Conservation (phyloP, 2,329 filamentous ascomycete species). For the Cladophialophora carrionii region DNA sequence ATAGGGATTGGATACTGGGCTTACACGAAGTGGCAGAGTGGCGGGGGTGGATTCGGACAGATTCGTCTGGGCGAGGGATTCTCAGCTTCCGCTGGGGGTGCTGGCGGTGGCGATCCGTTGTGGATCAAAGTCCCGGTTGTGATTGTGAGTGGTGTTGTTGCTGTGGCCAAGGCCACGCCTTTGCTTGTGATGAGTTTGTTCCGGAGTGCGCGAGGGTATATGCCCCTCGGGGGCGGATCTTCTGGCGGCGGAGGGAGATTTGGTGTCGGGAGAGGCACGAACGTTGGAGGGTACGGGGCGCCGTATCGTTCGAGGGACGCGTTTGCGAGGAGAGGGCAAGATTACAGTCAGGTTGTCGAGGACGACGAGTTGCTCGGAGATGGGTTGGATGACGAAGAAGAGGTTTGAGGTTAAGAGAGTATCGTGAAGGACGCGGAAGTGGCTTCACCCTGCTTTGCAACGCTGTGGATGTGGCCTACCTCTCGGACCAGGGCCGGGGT, state of each 20-base stretch:
- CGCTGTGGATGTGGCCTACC: not conserved
- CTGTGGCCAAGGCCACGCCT: slow-evolving; percentile 71
- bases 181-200: slow-evolving; percentile 73
- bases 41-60: slow-evolving; percentile 81
- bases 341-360: slow-evolving; percentile 78
- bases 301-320: slow-evolving; percentile 86
- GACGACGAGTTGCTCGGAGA: slow-evolving; percentile 94
- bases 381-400: slow-evolving; percentile 84
- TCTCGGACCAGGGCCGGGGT: too few relatives aligned
- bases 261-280: slow-evolving; percentile 50
- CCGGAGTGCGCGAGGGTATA: slow-evolving; percentile 62
- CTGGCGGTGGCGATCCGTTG: slow-evolving; percentile 64
- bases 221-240: slow-evolving; percentile 55
- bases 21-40: slow-evolving; percentile 67
- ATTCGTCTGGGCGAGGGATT: slow-evolving; percentile 78
- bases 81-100: slow-evolving; percentile 31
- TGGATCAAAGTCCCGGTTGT: slow-evolving; percentile 82
- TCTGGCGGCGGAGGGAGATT: slow-evolving; percentile 48
- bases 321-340: slow-evolving; percentile 82
- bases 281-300: slow-evolving; percentile 44
- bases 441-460: not conserved
- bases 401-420: slow-evolving; percentile 38
- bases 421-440: not conserved
- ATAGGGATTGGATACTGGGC: slow-evolving; percentile 71
- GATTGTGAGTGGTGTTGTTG: slow-evolving; percentile 79